Base-by-base conservation (phyloP, 768 basidiomycete species). In the Hericium erinaceus region DNA sequence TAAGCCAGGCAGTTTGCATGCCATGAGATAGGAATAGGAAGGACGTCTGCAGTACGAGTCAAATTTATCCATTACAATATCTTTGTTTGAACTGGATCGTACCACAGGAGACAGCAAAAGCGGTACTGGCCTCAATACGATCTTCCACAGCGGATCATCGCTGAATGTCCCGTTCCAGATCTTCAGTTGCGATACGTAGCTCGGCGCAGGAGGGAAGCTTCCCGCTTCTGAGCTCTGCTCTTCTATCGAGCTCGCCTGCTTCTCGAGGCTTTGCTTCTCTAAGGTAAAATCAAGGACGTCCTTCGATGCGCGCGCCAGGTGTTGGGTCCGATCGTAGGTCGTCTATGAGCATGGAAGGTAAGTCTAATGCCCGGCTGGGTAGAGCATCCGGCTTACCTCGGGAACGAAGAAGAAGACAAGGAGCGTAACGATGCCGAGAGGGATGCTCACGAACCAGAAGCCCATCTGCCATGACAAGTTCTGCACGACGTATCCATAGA, bases 371-470 rank as follows among this genome's bases (percentile, higher is more conserved):
- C 13, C 4, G 24, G n/a, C 15, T 5, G 11, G 11, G 9, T 10
- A 16, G 26, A 38, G 12, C 3, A 39, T 48, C 8, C 4, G 9
- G 28, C 37, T 39, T 56, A 73, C 76, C 66, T 77, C 76, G 7
- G 75, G 76, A 2, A 77, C 74, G 52, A 76, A 70, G 63, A 77
- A 73, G 61, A 77, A 73, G 3, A 77, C 69, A 7, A 69, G 56
- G n/a, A 75, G 48, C 10, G 73, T 61, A 4, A 65, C 65, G 13
- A 77, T 57, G 8, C 76, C 75, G 18, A 75, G 65, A 1, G 73
- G 70, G 48, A 77, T 77, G 28, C 70, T 68, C n/a, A 77, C 72
- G 58, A 77, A 73, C 76, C 76, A 78, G 63, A 77, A 78, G 16
- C 74, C 74, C 71, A 72, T 72, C 52, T 75, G 70, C 74, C 75